These are phyloP conservation scores for Penicillium roqueforti DNA, from an alignment of 495 filamentous ascomycete species.

Conservation along the genomic window DNA sequence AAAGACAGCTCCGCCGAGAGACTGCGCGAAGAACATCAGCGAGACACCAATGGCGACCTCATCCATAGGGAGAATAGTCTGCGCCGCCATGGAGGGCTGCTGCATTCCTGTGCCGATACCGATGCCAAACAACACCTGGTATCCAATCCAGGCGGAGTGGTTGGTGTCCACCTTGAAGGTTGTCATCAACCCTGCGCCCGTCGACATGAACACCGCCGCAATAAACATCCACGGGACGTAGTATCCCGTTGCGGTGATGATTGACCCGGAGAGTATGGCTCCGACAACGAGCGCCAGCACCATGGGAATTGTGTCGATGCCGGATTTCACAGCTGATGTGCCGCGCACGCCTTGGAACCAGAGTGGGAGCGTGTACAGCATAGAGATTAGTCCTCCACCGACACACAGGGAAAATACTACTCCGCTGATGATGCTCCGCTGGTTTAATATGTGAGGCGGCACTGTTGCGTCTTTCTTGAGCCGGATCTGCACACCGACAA, in stretches of 20 bases:
- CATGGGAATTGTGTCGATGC: conserved; percentile 38
- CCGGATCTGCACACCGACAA: conserved; percentile 45
- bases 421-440: conserved; percentile 49
- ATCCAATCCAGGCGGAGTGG: conserved; percentile 60
- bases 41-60: conserved; percentile 61
- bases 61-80: conserved; percentile 51
- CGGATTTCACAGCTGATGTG: conserved; percentile 31
- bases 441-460: conserved; percentile 53
- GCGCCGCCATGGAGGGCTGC: conserved; percentile 58
- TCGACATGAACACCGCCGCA: conserved; percentile 48
- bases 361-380: conserved; percentile 61
- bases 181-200: conserved; percentile 61
- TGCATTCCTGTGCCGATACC: conserved; percentile 74
- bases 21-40: conserved; percentile 63
- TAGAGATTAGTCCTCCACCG: conserved; percentile 29
- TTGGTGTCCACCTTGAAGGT: conserved; percentile 51
- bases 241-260: conserved; percentile 58
- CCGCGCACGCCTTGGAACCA: conserved; percentile 68
- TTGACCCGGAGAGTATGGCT: conserved; percentile 44
- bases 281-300: conserved; percentile 44
- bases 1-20: conserved; percentile 63
- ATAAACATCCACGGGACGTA: conserved; percentile 59
- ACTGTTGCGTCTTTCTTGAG: conserved; percentile 46
- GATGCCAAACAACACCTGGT: conserved; percentile 65
- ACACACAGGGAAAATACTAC: conserved; percentile 31